Percentiles rank a stretch among this genome's conserved stretches.
phyloP scores from a whole-genome alignment of 2,329 filamentous ascomycete species.

The Stachybotrys chartarum region DNA sequence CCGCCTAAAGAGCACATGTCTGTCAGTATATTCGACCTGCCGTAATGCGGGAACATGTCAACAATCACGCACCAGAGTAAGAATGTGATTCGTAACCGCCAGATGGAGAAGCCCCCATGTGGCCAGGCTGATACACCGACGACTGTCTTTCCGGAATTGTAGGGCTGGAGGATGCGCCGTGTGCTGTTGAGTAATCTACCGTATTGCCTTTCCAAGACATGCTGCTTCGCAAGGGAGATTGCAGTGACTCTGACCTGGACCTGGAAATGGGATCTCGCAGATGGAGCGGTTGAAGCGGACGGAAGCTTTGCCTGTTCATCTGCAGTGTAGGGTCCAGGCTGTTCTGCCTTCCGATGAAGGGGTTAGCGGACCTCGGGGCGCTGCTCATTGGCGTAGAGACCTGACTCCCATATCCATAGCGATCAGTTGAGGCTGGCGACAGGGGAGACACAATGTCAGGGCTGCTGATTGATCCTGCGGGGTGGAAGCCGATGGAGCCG shows the following conservation, averaged over 20 bases:
- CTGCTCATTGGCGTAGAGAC: slow-evolving; percentile 38
- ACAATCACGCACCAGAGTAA: slow-evolving; percentile 40
- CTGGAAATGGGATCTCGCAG: slow-evolving; percentile 50
- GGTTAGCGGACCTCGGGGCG: slow-evolving; percentile 42
- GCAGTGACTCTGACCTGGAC: slow-evolving; percentile 49
- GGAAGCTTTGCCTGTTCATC: slow-evolving; percentile 36
- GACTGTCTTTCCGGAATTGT: slow-evolving; percentile 38
- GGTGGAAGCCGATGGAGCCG: slow-evolving; percentile 58
- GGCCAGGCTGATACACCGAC: slow-evolving; percentile 43
- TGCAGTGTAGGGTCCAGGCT: slow-evolving; percentile 39
- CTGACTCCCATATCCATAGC: slow-evolving; percentile 45
- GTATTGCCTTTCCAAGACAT: slow-evolving; percentile 58
- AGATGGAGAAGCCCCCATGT: slow-evolving; percentile 23
- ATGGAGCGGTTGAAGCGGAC: slow-evolving; percentile 51
- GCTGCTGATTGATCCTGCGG: slow-evolving; percentile 39
- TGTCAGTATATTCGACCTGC: not conserved
- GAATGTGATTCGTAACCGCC: slow-evolving; percentile 41
- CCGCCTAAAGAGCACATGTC: not conserved
- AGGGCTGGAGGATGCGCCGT: slow-evolving; percentile 37
- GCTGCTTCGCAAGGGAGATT: slow-evolving; percentile 51
- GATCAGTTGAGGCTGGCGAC: slow-evolving; percentile 46
- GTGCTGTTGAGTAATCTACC: slow-evolving; percentile 50
- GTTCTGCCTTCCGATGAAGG: slow-evolving; percentile 39
- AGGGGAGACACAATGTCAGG: slow-evolving; percentile 52
- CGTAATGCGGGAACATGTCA: not conserved